Evolutionary conservation across 345 rosid species (phyloP).

Genomic region (Arabis alpina): DNA sequence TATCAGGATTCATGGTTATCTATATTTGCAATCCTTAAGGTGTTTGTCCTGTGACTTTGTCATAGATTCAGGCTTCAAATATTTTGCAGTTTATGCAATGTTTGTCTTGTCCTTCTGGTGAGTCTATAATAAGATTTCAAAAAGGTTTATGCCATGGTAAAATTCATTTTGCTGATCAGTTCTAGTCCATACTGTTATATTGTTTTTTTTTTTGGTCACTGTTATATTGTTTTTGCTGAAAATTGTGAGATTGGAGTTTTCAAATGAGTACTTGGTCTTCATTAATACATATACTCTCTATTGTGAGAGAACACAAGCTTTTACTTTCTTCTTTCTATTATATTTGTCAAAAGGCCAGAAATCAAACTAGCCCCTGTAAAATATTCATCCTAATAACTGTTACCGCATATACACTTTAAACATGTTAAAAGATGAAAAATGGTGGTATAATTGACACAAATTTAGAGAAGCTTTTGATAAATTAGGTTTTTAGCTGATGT

Average conservation of each 20-base stretch:
- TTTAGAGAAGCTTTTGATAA: constrained; percentile 1
- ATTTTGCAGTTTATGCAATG: constrained; percentile 23
- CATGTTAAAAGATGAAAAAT: not conserved
- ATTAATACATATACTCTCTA: not conserved
- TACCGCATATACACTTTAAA: constrained; percentile 27
- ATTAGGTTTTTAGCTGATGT: constrained; percentile 25
- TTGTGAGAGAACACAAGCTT: not conserved
- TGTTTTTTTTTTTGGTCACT: not conserved
- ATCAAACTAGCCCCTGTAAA: constrained; percentile 13
- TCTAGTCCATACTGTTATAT: not conserved
- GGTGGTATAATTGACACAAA: constrained; percentile 3
- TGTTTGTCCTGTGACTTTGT: constrained; percentile 18
- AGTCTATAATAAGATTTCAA: constrained; percentile 27
- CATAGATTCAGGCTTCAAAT: not conserved
- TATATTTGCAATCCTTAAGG: not conserved
- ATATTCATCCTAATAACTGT: constrained; percentile 21
- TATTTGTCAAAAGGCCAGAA: constrained; percentile 12
- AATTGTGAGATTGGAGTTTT: not conserved
- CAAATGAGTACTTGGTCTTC: not conserved
- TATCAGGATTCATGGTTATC: not conserved
- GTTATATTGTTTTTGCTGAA: not conserved
- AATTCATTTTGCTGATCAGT: not conserved
- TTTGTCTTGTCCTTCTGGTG: not conserved
- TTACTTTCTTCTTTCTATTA: constrained; percentile 23
- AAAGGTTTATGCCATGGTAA: not conserved